Conservation (phyloP, 2,329 filamentous ascomycete genomes). For the Aureobasidium vineae region DNA sequence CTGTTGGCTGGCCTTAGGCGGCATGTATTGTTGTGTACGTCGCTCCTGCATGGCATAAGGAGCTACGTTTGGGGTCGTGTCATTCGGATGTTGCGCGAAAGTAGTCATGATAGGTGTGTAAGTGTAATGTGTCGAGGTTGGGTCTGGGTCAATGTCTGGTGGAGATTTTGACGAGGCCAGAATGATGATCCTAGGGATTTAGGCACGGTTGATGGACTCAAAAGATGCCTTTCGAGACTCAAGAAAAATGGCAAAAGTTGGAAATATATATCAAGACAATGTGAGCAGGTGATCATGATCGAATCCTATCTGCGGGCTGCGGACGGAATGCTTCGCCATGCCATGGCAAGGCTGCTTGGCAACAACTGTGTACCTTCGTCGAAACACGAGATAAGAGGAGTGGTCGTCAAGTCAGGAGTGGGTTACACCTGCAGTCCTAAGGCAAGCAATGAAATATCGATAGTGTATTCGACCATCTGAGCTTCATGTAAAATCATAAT, state of each 20-base stretch:
- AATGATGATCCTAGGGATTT: not conserved
- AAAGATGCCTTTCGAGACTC: not conserved
- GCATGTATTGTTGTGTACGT: not conserved
- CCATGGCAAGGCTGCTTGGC: not conserved
- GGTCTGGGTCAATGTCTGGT: not conserved
- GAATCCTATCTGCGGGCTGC: slow-evolving; percentile 7
- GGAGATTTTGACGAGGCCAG: not conserved
- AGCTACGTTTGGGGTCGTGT: not conserved
- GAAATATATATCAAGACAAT: not conserved
- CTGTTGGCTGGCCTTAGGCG: not conserved
- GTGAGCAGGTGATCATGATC: not conserved
- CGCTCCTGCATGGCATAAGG: not conserved
- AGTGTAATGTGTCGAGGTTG: not conserved
- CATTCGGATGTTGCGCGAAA: not conserved
- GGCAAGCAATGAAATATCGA: not conserved
- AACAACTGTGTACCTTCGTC: not conserved
- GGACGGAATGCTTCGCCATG: slow-evolving; percentile 11
- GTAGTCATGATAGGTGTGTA: slow-evolving; percentile 10
- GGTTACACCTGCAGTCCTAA: not conserved
- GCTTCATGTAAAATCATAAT: not conserved
- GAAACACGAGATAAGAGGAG: not conserved
- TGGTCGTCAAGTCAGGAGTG: not conserved
- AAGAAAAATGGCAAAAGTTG: too few species aligned
- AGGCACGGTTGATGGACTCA: not conserved
- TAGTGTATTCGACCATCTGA: not conserved